phyloP scores from a whole-genome alignment of 208 protist genomes.

The Trypanosoma caninum region DNA sequence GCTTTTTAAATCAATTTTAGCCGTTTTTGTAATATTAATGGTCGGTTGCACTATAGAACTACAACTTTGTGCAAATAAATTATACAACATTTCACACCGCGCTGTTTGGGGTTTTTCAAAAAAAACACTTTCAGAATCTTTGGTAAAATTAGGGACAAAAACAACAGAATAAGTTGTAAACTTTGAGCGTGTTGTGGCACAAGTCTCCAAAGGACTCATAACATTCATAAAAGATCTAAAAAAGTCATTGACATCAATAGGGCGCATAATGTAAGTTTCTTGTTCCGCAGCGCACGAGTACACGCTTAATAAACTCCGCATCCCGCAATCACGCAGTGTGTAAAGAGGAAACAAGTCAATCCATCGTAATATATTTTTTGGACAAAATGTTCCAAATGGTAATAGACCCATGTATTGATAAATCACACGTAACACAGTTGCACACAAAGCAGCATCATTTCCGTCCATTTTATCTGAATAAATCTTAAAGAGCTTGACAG shows the following conservation, averaged over 20 bases:
- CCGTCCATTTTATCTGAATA: background rate
- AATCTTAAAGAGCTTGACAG: conserved; percentile 25
- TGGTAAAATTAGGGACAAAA: conserved; percentile 1
- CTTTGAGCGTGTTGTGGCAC: background rate
- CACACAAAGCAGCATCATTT: conserved; percentile 34
- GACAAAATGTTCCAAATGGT: conserved; percentile 38
- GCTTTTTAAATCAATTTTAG: background rate
- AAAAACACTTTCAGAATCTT: background rate
- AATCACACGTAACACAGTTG: conserved; percentile 41
- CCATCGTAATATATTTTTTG: conserved; percentile 41
- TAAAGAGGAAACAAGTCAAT: conserved; percentile 57
- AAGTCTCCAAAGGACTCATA: background rate
- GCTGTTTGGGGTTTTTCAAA: background rate
- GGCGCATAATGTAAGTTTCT: conserved; percentile 4
- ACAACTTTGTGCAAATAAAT: background rate
- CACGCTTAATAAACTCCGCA: conserved; percentile 39
- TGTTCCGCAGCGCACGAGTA: conserved; percentile 28
- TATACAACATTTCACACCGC: conserved; percentile 1
- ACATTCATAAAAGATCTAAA: background rate
- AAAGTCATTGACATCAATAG: background rate
- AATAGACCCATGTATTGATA: conserved; percentile 57
- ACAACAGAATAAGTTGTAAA: background rate
- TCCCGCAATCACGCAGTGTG: conserved; percentile 32
- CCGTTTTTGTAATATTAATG: background rate
- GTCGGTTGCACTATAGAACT: background rate